A percentile compares a stretch with the other conserved stretches of the same genome.
phyloP scores from a whole-genome alignment of 768 basidiomycete species.

The Hericium coralloides region DNA sequence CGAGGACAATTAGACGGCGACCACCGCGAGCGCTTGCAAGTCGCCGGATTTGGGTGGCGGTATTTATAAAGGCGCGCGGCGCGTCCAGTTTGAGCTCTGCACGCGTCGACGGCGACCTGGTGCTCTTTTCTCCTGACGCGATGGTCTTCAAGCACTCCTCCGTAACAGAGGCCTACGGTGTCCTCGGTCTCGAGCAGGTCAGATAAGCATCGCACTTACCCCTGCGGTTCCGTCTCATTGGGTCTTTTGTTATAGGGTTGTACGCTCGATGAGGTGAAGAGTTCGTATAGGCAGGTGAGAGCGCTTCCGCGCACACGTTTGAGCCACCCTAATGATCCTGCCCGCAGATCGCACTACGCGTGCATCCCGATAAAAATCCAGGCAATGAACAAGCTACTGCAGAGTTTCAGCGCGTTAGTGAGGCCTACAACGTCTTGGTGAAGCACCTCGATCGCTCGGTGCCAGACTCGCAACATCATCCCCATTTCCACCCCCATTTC shows the following conservation, averaged over 20 bases:
- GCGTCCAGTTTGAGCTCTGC: background rate
- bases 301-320: background rate
- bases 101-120: background rate
- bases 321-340: background rate
- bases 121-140: background rate
- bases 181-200: conserved; percentile 50
- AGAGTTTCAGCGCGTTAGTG: conserved; percentile 60
- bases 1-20: too few species aligned
- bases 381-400: conserved; percentile 55
- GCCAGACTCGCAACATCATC: conserved; percentile 16
- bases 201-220: conserved; percentile 2
- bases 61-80: background rate
- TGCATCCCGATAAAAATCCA: conserved; percentile 74
- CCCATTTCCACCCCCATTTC: conserved; percentile 9
- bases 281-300: conserved; percentile 56
- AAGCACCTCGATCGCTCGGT: conserved; percentile 40
- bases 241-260: conserved; percentile 33
- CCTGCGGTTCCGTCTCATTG: background rate
- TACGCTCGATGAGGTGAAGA: conserved; percentile 56
- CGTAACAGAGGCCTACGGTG: conserved; percentile 29
- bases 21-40: too few species aligned
- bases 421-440: conserved; percentile 55
- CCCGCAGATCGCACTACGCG: conserved; percentile 48
- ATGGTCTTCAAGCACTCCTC: conserved; percentile 29
- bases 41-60: background rate